Percentiles rank a stretch among this genome's conserved stretches.
phyloP scores from a whole-genome alignment of 306 rosid genomes.

The Dalbergia oliveri region DNA sequence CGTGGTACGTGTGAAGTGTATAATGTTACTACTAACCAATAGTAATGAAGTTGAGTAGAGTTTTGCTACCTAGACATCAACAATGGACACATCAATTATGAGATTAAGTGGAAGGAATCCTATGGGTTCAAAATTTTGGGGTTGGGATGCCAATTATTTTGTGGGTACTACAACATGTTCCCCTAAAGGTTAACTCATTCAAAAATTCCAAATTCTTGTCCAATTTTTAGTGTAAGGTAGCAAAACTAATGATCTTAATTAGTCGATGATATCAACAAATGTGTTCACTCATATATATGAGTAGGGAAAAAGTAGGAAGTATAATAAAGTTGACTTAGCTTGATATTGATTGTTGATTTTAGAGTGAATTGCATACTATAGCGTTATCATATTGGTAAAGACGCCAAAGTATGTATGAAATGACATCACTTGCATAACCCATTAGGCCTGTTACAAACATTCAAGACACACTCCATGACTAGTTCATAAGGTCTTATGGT shows the following conservation, averaged over 20 bases:
- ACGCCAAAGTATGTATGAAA: neutral
- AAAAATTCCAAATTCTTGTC: conserved; percentile 49
- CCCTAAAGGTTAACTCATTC: conserved; percentile 41
- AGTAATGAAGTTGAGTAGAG: neutral
- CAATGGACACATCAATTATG: neutral
- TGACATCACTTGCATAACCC: neutral
- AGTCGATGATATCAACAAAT: conserved; percentile 52
- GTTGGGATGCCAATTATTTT: neutral
- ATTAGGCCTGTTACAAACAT: neutral
- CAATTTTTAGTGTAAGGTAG: conserved; percentile 51
- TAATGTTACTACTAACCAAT: conserved; percentile 11
- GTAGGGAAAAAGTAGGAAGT: neutral
- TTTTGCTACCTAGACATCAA: neutral
- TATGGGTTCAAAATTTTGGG: conserved; percentile 11
- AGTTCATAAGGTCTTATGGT: neutral
- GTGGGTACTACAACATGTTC: conserved; percentile 37
- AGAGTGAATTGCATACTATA: neutral
- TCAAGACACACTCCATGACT: neutral
- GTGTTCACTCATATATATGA: conserved; percentile 18
- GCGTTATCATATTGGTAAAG: neutral
- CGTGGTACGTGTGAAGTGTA: conserved; percentile 33
- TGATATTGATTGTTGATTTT: neutral
- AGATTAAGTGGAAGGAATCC: conserved; percentile 31
- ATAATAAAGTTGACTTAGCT: neutral
- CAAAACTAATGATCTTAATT: conserved; percentile 33